Base-by-base conservation (phyloP, 306 rosid genomes). In the Fragaria iinumae region DNA sequence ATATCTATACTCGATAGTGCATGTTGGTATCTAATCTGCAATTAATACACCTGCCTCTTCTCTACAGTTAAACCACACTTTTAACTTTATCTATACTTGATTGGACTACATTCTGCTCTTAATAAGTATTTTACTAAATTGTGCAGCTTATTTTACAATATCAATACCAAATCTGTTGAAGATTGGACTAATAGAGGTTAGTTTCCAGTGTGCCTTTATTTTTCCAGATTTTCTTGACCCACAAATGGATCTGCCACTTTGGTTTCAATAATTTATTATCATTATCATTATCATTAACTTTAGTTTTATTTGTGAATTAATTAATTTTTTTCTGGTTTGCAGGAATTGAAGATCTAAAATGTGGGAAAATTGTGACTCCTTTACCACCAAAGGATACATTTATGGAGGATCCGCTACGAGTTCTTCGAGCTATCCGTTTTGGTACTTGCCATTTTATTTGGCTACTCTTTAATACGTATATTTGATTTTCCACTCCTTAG, bases 331-430 rank as follows among this genome's bases (percentile, higher is more conserved):
- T 38, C 73, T 34, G 57, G 32, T 73, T 60, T 76, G 72, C 90
- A 95, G 97, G 97, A 77, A 82, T 90, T 73, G 82, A 79, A 7
- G 97, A 92, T 84, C 89, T 95, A 36, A 90, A 87, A 85, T 87
- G 82, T 67, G 97, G 98, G 79, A 90, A 76, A 87, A 90, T 92
- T 79, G 97, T 90, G 79, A 95, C 98, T 73, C 98, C 98, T 72
- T 83, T 90, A 84, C 93, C 93, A 43, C 86, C 98, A 5, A 88
- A 89, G 81, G 84, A 79, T 73, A 95, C 98, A 53, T 95, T 95
- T 87, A 84, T 92, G 89, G 97, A 95, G 80, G 97, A 95, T 84
- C 97, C 97, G 8, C 86, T 95, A 48, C 90, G 97, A 77, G 98
- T 92, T 81, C 96, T 92, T 78, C 88, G 98, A 74, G 97, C 98